Base-by-base conservation (phyloP, 139 green algal species). In the Marvania coccoides region DNA sequence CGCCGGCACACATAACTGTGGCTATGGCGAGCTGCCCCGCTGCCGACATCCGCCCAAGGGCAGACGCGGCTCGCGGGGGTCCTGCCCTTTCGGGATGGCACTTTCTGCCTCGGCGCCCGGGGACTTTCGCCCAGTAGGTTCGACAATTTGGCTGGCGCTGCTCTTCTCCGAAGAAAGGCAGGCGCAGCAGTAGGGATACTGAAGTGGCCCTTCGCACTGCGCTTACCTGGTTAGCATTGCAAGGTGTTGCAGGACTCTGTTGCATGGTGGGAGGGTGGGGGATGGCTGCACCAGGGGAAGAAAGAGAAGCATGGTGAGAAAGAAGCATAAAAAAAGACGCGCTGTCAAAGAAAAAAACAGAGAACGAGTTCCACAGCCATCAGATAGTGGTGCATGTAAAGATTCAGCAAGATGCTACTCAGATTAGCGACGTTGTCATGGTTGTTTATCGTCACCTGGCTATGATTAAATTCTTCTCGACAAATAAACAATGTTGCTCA, bases 1-100 rank as follows among this genome's bases (percentile, higher is more conserved):
- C n/a, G n/a, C 84, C 91, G 91, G 83, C 87, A 72, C 83, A 97
- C 89, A 97, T 97, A 84, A 97, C 91, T 97, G 91, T 97, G 72
- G 82, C 82, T 89, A 89, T 90, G 90, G 91, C 89, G 73, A 97
- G 88, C 89, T 95, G 88, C 90, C 84, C 83, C 66, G 15, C 78
- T 58, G 81, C 84, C 60, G 35, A 10, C 29, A 60, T 36, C 38
- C 54, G 40, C 33, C 74, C 57, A 33, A 28, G 23, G 42, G 31
- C 33, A 23, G 26, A 36, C 39, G 40, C 42, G 48, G 61, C 42
- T 39, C 5, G 63, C 53, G 70, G 70, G 81, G 91, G 89, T 92
- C 90, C 85, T 95, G 74, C 87, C 85, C 77, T 85, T 83, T 77
- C 81, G 69, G 86, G 84, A 72, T 90, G 89, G 89, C 88, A 96